These are phyloP conservation scores for Yarrowia galli DNA, from an alignment of 1,139 yeast genomes.

Conservation along the genomic window DNA sequence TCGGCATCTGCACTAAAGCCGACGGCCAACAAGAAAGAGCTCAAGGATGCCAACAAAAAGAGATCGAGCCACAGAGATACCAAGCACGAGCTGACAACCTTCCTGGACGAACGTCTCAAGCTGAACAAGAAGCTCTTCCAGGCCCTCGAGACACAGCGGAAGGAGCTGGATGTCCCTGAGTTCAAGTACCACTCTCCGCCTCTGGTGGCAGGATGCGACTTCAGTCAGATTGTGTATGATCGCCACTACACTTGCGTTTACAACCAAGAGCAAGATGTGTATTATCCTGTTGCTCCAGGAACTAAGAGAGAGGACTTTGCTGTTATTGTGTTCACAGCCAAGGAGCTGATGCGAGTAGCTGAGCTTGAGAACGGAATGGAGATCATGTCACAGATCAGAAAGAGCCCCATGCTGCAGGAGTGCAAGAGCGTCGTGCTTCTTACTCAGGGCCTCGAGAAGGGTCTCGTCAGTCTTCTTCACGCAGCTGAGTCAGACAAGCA, in stretches of 20 bases:
- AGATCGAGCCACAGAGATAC: constrained; percentile 23
- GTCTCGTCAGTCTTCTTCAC: not conserved
- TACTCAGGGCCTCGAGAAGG: constrained; percentile 15
- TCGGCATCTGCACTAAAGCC: not conserved
- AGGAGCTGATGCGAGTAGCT: constrained; percentile 27
- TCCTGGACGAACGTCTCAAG: constrained; percentile 13
- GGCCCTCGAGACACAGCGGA: not conserved
- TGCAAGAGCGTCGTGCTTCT: constrained; percentile 18
- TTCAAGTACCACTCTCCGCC: constrained; percentile 7
- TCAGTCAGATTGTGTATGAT: constrained; percentile 8
- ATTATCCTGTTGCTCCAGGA: not conserved
- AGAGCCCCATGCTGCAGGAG: not conserved
- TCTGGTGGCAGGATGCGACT: constrained; percentile 6
- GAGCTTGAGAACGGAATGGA: not conserved
- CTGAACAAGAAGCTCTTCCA: constrained; percentile 1
- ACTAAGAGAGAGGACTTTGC: constrained; percentile 24
- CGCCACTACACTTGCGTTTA: constrained; percentile 26
- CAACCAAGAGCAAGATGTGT: constrained; percentile 12
- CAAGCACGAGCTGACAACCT: constrained; percentile 20
- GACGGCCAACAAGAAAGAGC: constrained; percentile 1
- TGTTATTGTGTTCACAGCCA: constrained; percentile 1
- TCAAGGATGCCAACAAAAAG: constrained; percentile 31
- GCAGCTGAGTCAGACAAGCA: constrained; percentile 8
- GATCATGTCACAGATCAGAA: not conserved
- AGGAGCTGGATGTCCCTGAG: not conserved